Percentiles rank a stretch among this genome's conserved stretches.
phyloP scores from a whole-genome alignment of 805 yeast genomes.

The Cyberlindnera misumaiensis region DNA sequence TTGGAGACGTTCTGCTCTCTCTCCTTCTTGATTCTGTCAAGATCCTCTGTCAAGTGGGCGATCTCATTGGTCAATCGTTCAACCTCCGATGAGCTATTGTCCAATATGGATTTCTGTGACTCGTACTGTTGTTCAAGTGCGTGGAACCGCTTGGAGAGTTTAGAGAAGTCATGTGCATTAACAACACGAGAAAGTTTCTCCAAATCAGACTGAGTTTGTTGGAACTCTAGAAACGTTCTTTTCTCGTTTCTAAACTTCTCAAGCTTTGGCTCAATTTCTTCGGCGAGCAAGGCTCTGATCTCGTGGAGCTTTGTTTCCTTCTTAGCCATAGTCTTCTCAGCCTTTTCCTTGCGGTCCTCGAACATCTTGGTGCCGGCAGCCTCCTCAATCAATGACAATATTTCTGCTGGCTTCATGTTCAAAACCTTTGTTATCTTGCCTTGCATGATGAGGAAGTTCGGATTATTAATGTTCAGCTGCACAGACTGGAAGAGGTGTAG shows the following conservation, averaged over 20 bases:
- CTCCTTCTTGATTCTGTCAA: slow-evolving; percentile 43
- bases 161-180: slow-evolving; percentile 65
- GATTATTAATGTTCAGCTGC: slow-evolving; percentile 92
- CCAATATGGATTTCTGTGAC: slow-evolving; percentile 34
- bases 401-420: slow-evolving; percentile 92
- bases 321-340: slow-evolving; percentile 85
- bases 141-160: slow-evolving; percentile 33
- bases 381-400: slow-evolving; percentile 87
- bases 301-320: slow-evolving; percentile 81
- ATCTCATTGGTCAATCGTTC: slow-evolving; percentile 50
- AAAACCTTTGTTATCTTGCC: slow-evolving; percentile 96
- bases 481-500: slow-evolving; percentile 88
- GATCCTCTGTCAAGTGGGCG: slow-evolving; percentile 49
- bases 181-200: slow-evolving; percentile 71
- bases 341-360: slow-evolving; percentile 88
- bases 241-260: slow-evolving; percentile 77
- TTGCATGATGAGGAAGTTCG: slow-evolving; percentile 96
- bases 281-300: slow-evolving; percentile 62
- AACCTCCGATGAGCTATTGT: slow-evolving; percentile 36
- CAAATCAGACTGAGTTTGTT: slow-evolving; percentile 72
- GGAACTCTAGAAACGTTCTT: slow-evolving; percentile 76
- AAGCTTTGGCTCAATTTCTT: slow-evolving; percentile 90
- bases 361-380: slow-evolving; percentile 97
- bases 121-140: slow-evolving; percentile 37
- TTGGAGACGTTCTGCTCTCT: slow-evolving; percentile 53